A percentile compares a stretch with the other conserved stretches of the same genome.
Evolutionary conservation across 108 stramenopile genomes (phyloP).

Genomic region (Nitzschia sp.): DNA sequence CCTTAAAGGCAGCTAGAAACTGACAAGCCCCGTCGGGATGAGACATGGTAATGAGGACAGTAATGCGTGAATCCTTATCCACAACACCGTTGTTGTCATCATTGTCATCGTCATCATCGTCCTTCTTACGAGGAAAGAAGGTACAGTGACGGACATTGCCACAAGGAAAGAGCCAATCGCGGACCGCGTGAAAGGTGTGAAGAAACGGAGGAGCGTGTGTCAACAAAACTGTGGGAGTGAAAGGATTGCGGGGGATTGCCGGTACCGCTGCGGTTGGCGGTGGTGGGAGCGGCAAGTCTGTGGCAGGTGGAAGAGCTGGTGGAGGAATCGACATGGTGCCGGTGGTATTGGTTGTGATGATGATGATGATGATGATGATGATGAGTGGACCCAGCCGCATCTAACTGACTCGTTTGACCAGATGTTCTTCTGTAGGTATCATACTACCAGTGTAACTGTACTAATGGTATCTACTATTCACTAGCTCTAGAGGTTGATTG

Average conservation of each 20-base stretch:
- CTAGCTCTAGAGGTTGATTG: too few species aligned
- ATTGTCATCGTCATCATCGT: slow-evolving; percentile 26
- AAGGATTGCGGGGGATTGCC: slow-evolving; percentile 29
- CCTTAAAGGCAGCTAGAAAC: slow-evolving; percentile 33
- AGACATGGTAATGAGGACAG: slow-evolving; percentile 44
- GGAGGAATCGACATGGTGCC: slow-evolving; percentile 11
- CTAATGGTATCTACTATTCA: too few species aligned
- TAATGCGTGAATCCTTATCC: slow-evolving; percentile 13
- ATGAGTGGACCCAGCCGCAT: background rate
- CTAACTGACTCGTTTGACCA: too few species aligned
- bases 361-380: slow-evolving; percentile 23
- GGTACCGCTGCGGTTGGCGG: slow-evolving; percentile 14
- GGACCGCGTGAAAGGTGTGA: slow-evolving; percentile 24
- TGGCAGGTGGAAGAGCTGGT: slow-evolving; percentile 7
- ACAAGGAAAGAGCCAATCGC: slow-evolving; percentile 41
- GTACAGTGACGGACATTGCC: slow-evolving; percentile 25
- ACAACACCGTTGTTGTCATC: slow-evolving; percentile 8
- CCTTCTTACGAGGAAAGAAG: slow-evolving; percentile 29
- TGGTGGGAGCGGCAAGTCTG: background rate
- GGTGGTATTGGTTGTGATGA: slow-evolving; percentile 26
- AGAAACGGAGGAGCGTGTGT: slow-evolving; percentile 40
- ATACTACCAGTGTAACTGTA: too few species aligned
- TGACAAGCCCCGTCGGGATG: slow-evolving; percentile 52
- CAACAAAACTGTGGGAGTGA: slow-evolving; percentile 34
- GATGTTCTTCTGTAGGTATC: too few species aligned